Evolutionary conservation across 2,329 filamentous ascomycete species (phyloP).

Genomic region (Aspergillus jensenii): DNA sequence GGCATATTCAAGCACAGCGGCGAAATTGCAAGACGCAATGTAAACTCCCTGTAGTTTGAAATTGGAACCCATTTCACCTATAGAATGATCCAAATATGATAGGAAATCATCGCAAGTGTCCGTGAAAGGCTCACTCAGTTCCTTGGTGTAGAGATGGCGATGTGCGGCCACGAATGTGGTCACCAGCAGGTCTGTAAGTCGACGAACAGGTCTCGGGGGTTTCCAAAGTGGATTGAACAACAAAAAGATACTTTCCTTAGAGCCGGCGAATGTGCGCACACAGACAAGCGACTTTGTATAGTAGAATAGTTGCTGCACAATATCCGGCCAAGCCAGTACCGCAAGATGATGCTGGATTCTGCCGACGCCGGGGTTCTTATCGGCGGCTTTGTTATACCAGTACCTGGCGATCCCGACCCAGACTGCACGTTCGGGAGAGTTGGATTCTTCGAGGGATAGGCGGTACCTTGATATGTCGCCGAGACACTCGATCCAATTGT

Average conservation of each 20-base stretch:
- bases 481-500: conserved; percentile 92
- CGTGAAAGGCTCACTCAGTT: conserved; percentile 39
- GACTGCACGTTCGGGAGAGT: conserved; percentile 70
- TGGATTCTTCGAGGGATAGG: conserved; percentile 88
- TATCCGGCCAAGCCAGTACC: conserved; percentile 59
- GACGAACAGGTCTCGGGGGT: conserved; percentile 32
- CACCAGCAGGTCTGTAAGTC: conserved; percentile 37
- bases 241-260: conserved; percentile 57
- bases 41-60: conserved; percentile 57
- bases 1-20: conserved; percentile 58
- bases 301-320: conserved; percentile 59
- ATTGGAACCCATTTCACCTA: conserved; percentile 47
- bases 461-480: conserved; percentile 82
- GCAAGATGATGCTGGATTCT: conserved; percentile 86
- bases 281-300: conserved; percentile 60
- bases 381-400: conserved; percentile 83
- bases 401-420: conserved; percentile 79
- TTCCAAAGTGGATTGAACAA: conserved; percentile 54
- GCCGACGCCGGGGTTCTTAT: conserved; percentile 72
- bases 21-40: conserved; percentile 55
- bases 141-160: conserved; percentile 47
- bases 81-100: conserved; percentile 47
- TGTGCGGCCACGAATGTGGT: conserved; percentile 55
- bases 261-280: conserved; percentile 55
- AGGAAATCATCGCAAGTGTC: conserved; percentile 42